phyloP scores from a whole-genome alignment of 805 yeast species.

The Candida adriatica region DNA sequence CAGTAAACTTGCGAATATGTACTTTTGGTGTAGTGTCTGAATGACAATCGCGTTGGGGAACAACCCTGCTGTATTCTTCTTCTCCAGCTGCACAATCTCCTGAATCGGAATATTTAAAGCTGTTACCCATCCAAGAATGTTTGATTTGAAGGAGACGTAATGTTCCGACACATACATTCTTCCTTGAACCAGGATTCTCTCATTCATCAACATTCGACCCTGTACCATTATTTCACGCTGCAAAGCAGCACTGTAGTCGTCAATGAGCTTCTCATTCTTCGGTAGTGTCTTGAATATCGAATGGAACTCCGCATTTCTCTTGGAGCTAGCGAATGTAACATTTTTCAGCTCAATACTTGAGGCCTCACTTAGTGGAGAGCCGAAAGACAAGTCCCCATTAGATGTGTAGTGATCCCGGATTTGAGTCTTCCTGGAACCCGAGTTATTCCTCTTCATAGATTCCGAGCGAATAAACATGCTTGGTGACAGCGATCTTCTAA shows the following conservation, averaged over 20 bases:
- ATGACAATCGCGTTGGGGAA: slow-evolving; percentile 77
- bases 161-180: slow-evolving; percentile 72
- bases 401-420: slow-evolving; percentile 1
- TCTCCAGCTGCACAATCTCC: slow-evolving; percentile 72
- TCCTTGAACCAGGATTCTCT: slow-evolving; percentile 58
- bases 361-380: slow-evolving; percentile 3
- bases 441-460: not conserved
- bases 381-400: slow-evolving; percentile 10
- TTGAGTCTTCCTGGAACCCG: slow-evolving; percentile 3
- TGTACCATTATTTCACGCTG: slow-evolving; percentile 77
- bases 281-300: slow-evolving; percentile 63
- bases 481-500: slow-evolving; percentile 17
- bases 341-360: slow-evolving; percentile 13
- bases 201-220: slow-evolving; percentile 79
- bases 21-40: slow-evolving; percentile 40
- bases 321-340: slow-evolving; percentile 40
- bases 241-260: slow-evolving; percentile 86
- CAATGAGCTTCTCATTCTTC: slow-evolving; percentile 61
- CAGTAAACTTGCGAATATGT: slow-evolving; percentile 80
- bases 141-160: slow-evolving; percentile 79
- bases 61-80: slow-evolving; percentile 76
- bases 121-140: slow-evolving; percentile 87
- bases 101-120: slow-evolving; percentile 65
- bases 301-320: slow-evolving; percentile 74
- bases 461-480: slow-evolving; percentile 1